Percentiles rank a stretch among this genome's conserved stretches.
Evolutionary conservation across 805 yeast genomes (phyloP).

Genomic region (Suhomyces pyralidae): DNA sequence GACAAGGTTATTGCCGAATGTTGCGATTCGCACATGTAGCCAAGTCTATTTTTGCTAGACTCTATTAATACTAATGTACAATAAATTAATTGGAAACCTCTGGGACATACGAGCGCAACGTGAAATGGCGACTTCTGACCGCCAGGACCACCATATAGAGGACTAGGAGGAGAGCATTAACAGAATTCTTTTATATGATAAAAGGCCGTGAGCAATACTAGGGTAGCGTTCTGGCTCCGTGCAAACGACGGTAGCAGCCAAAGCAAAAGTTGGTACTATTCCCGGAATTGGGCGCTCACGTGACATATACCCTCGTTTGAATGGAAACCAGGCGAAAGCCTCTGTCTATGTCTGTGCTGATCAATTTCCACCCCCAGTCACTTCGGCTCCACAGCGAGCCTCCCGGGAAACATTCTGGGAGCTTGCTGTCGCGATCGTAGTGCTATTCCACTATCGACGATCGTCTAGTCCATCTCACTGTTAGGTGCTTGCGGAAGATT

Average conservation of each 20-base stretch:
- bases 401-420: too few relatives aligned
- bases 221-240: too few relatives aligned
- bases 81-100: neutral
- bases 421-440: too few relatives aligned
- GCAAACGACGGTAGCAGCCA: too few relatives aligned
- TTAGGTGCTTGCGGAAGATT: neutral
- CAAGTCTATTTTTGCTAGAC: neutral
- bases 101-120: neutral
- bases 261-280: too few relatives aligned
- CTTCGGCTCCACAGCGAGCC: too few relatives aligned
- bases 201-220: neutral
- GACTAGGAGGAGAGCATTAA: too few relatives aligned
- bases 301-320: neutral
- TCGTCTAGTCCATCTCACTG: neutral
- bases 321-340: too few relatives aligned
- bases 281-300: neutral
- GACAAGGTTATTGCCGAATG: conserved; percentile 32
- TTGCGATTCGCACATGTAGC: conserved; percentile 4
- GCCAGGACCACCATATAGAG: neutral
- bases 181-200: too few relatives aligned
- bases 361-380: too few relatives aligned
- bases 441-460: too few relatives aligned
- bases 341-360: too few relatives aligned
- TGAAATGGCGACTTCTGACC: neutral
- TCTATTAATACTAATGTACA: neutral